These are phyloP conservation scores for Theileria luwenshuni DNA, from an alignment of 169 alveolate genomes.

Conservation along the genomic window DNA sequence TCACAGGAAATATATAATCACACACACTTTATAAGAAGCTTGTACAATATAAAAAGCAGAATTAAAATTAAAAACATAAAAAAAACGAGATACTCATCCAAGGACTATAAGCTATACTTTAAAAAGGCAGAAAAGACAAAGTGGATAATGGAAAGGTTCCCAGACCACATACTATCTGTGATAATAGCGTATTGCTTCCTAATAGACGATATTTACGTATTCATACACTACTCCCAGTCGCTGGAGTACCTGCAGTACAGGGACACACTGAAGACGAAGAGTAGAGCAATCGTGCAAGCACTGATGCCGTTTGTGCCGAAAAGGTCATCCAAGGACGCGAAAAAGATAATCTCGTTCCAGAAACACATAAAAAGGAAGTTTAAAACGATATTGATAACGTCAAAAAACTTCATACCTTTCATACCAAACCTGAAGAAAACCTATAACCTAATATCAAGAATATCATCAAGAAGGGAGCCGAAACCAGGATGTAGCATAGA, in stretches of 20 bases:
- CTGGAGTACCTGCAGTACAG: constrained; percentile 54
- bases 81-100: not conserved
- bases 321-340: constrained; percentile 37
- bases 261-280: constrained; percentile 54
- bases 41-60: not conserved
- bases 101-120: not conserved
- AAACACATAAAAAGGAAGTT: constrained; percentile 23
- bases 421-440: constrained; percentile 7
- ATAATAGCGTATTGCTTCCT: constrained; percentile 24
- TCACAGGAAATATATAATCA: not conserved
- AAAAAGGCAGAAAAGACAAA: not conserved
- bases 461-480: not conserved
- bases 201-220: constrained; percentile 33
- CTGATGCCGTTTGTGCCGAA: constrained; percentile 54
- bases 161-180: not conserved
- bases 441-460: not conserved
- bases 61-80: not conserved
- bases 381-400: not conserved
- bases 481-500: constrained; percentile 7
- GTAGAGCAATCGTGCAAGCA: constrained; percentile 37
- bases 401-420: constrained; percentile 17
- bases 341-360: constrained; percentile 40
- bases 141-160: constrained; percentile 5
- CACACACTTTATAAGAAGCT: not conserved
- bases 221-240: constrained; percentile 51